These are phyloP conservation scores for Strobilomyces confusus DNA, from an alignment of 768 basidiomycete species.

Conservation along the genomic window DNA sequence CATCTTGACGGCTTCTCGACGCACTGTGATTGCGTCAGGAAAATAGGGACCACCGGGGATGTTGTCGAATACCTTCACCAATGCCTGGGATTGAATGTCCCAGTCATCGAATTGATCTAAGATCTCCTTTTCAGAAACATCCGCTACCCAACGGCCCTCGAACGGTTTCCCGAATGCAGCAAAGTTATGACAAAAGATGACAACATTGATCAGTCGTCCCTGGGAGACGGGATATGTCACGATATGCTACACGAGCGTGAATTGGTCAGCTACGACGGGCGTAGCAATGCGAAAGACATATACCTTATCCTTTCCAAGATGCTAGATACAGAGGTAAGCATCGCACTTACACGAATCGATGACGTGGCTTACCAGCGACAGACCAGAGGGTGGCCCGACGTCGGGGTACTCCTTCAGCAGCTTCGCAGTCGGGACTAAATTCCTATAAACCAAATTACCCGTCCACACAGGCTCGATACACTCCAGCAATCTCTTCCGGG, in stretches of 20 bases:
- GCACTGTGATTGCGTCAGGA: conserved; percentile 24
- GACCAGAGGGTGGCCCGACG: conserved; percentile 19
- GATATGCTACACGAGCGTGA: conserved; percentile 30
- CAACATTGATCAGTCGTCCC: conserved; percentile 36
- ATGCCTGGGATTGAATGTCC: conserved; percentile 6
- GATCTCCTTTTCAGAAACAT: conserved; percentile 32
- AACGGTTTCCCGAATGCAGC: conserved; percentile 29
- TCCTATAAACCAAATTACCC: conserved; percentile 38
- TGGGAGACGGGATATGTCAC: conserved; percentile 38
- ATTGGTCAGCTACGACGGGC: neutral
- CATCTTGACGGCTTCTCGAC: conserved; percentile 38
- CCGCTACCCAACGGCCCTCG: conserved; percentile 28
- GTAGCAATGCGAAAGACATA: neutral
- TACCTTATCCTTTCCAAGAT: conserved; percentile 22
- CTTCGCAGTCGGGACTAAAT: conserved; percentile 28
- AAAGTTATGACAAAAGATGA: conserved; percentile 26
- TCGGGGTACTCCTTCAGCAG: conserved; percentile 33
- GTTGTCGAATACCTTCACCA: conserved; percentile 10
- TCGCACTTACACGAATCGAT: neutral
- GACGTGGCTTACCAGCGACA: conserved; percentile 19
- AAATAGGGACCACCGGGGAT: neutral
- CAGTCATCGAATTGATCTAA: conserved; percentile 27
- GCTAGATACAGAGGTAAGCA: conserved; percentile 11
- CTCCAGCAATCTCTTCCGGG: conserved; percentile 8
- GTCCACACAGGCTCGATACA: conserved; percentile 37